Evolutionary conservation across 306 rosid species (phyloP), one percentile per base, ranked within the genome.

Genomic region (Cucurbita argyrosperma): DNA sequence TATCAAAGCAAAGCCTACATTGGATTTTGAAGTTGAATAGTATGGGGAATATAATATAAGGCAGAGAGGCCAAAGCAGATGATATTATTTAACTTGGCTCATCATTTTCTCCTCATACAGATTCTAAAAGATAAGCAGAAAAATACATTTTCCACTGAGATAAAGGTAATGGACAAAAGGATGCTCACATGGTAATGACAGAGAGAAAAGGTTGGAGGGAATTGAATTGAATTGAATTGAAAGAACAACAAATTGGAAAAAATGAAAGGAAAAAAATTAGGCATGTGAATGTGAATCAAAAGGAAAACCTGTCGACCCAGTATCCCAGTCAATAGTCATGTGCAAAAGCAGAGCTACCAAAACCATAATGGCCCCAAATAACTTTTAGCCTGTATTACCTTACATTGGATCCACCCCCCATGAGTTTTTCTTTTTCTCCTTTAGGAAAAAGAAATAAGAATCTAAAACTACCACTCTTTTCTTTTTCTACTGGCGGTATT

Each of bases 221-320:
- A 62, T 30, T 30, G 23, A 21, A 21, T 21, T 21, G 23, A 21
- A 21, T 21, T 21, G 39, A 62, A 62, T 15, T 30, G 30, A 56
- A 59, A 59, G 65, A 59, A 42, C 69, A 38, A n/a, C 26, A 62
- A 38, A 12, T 60, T 15, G 47, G 23, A 16, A 37, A 39, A 39
- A 8, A 16, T 40, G 49, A 64, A 43, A 43, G 53, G 38, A 19
- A 50, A 10, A 10, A 21, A 40, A 4, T n/a, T 10, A 10, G 23
- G 9, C 71, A 43, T 65, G 71, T 65, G 71, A 65, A 65, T 65
- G 68, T 65, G 71, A 65, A 65, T 65, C 71, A 64, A 42, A 40
- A 38, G 14, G 37, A 10, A 64, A 40, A 42, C 11, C 71, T 64
- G 23, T 64, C 71, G 35, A 18, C 71, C 35, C 71, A 65, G 13